Base-by-base conservation (phyloP, 805 yeast genomes). In the Saccharomycopsis oosterbeekiorum region DNA sequence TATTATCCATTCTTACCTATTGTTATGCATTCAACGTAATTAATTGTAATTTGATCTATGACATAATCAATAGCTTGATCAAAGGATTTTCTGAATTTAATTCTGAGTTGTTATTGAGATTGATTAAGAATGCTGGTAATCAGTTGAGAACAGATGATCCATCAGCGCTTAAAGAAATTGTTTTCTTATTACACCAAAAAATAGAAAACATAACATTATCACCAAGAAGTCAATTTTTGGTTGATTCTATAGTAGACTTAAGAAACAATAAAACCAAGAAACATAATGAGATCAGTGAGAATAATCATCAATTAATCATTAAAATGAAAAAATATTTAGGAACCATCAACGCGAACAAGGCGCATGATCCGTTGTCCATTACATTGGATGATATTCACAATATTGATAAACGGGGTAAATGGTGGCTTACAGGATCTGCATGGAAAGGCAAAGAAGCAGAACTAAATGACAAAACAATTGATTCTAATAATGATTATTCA, bases 361-460 rank as follows among this genome's bases (percentile, higher is more conserved):
- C 73, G 34, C 74, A 76, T 43, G 98, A 94, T 60, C 88, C 99
- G 1, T 78, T 94, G 29, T 90, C 88, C 66, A 98, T 94, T 0
- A 76, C 89, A 2, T 75, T 93, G 21, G 85, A 83, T 55, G 99
- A 94, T 74, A 90, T 94, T 61, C 83, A 81, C 57, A 83, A 82
- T 64, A 79, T 89, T 26, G 88, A 86, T 14, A 82, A 86, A 0
- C 83, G 84, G 65, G 99, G 99, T 61, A 94, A 93, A 73, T 94
- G 99, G 99, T 94, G 99, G 99, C 77, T 94, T 39, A 93, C 94
- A 37, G 99, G 99, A 57, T 89, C 98, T 0, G 97, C 99, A 0
- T 94, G 97, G 97, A 89, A 84, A 68, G 97, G 97, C 2, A 54
- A 59, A 29, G 17, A 41, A 14, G 62, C 59, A 1, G 55, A 60